A percentile compares a stretch with the other conserved stretches of the same genome.
These are phyloP conservation scores for Periglandula ipomoeae DNA, from an alignment of 2,329 filamentous ascomycete species.

Conservation along the genomic window DNA sequence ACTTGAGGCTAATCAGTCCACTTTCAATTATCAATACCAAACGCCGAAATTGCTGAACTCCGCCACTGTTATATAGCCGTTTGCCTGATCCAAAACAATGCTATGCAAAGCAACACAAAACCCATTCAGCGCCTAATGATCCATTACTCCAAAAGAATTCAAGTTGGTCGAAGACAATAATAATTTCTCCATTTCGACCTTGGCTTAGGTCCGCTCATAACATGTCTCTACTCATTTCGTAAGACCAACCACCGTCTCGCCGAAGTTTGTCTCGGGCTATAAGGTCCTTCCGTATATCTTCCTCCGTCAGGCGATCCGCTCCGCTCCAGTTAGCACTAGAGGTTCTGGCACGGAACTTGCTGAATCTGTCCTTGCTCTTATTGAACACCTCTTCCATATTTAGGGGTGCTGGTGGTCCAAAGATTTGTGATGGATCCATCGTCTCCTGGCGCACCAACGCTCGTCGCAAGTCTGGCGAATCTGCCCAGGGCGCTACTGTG, in stretches of 20 bases:
- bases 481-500: slow-evolving; percentile 70
- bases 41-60: neutral
- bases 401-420: slow-evolving; percentile 78
- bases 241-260: slow-evolving; percentile 79
- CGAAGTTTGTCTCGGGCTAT: slow-evolving; percentile 71
- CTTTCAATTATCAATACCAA: neutral
- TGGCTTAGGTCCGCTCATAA: slow-evolving; percentile 17
- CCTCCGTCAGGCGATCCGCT: slow-evolving; percentile 72
- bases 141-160: too few species aligned
- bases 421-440: slow-evolving; percentile 75
- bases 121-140: neutral
- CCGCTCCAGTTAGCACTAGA: slow-evolving; percentile 93
- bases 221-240: slow-evolving; percentile 45
- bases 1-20: neutral
- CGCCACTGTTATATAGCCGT: neutral
- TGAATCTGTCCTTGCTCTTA: slow-evolving; percentile 75
- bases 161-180: neutral
- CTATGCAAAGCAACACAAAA: slow-evolving; percentile 5
- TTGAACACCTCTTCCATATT: slow-evolving; percentile 96
- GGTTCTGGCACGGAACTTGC: slow-evolving; percentile 82
- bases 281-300: slow-evolving; percentile 74
- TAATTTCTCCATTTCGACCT: neutral
- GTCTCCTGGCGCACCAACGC: slow-evolving; percentile 75
- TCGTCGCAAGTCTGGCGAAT: slow-evolving; percentile 71
- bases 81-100: slow-evolving; percentile 5